phyloP scores from a whole-genome alignment of 495 filamentous ascomycete genomes.

The Gamarada debralockiae region DNA sequence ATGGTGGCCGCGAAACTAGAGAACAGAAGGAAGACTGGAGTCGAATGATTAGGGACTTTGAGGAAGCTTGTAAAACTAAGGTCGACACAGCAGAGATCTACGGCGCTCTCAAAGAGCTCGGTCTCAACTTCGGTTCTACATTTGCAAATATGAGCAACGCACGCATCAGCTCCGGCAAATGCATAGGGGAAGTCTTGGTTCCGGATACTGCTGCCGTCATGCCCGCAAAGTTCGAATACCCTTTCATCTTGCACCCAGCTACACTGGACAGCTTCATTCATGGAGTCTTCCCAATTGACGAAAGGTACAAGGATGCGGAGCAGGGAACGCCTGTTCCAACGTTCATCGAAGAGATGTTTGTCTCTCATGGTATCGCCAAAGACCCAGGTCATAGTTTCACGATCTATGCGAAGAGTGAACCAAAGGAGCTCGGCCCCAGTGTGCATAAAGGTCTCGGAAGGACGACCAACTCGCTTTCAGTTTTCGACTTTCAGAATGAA shows the following conservation, averaged over 20 bases:
- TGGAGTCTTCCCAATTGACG: background rate
- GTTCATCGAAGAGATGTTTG: background rate
- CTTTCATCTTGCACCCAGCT: constrained; percentile 44
- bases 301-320: background rate
- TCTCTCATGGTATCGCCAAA: background rate
- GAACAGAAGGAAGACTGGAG: no score
- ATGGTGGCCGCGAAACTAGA: no score
- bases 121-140: background rate
- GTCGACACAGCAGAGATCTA: no score
- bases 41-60: no score
- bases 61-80: no score
- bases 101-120: no score
- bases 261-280: constrained; percentile 30
- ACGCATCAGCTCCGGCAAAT: no score
- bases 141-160: background rate
- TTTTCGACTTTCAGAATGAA: background rate
- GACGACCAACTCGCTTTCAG: background rate
- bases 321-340: background rate
- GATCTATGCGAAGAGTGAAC: background rate
- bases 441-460: no score
- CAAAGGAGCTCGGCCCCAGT: background rate
- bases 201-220: constrained; percentile 36
- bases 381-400: background rate
- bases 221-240: constrained; percentile 36
- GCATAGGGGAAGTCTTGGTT: no score